Base-by-base conservation (phyloP, 148 eudicot species). In the Silene uniflora region DNA sequence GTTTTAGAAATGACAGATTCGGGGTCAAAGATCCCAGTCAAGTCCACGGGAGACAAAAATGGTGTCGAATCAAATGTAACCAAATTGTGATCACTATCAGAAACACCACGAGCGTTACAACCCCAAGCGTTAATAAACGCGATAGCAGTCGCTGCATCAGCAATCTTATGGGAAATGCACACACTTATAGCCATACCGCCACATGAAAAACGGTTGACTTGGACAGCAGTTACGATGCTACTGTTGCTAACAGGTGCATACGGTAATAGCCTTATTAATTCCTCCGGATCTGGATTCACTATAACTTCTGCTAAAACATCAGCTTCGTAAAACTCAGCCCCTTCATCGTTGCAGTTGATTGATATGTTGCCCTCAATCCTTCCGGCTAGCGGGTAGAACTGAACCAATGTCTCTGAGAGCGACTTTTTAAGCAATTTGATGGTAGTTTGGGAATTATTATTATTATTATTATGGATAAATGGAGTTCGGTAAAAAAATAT, bases 321-420 rank as follows among this genome's bases (percentile, higher is more conserved):
- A 10, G 83, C 83, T 58, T 79, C 83, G 49, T 71, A 49, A 55
- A 76, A 86, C 7, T 32, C 73, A 3, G 60, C 83, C 1, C 84
- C 88, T 13, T 71, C 54, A 14, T 83, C 81, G 25, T 82, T 72
- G 24, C 88, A 86, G 12, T 81, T 66, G 59, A 84, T 68, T 0
- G 18, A 72, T 13, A 23, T 3, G 35, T 54, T 63, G 18, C 71
- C 82, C 54, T 67, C 42, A 10, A 81, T 10, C 23, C 73, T 83
- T 0, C 88, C 88, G 0, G 77, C 88, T 19, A 79, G 80, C 2
- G 86, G 86, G 76, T 86, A 81, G 67, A 75, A 86, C 0, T 47
- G 73, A 14, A 77, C 55, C 58, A 86, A 52, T 19, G 75, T 65
- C 58, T 80, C 54, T 0, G 88, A 81, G 11, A 83, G 73, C 6